phyloP scores from a whole-genome alignment of 331 rosid species.

The Quercus phellos region DNA sequence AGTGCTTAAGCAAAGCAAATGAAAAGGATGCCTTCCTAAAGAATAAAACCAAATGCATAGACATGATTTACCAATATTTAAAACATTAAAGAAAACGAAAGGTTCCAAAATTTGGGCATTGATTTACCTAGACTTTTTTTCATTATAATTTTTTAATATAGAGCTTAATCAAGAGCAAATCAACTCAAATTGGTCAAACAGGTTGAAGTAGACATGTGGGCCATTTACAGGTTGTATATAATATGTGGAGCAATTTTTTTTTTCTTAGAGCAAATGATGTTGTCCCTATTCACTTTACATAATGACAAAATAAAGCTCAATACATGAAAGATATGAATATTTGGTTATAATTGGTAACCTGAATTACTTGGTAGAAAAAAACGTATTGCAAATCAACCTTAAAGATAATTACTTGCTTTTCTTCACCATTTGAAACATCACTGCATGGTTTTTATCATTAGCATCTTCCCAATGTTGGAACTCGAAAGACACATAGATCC shows the following conservation, averaged over 20 bases:
- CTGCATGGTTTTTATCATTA: conserved; percentile 19
- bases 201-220: conserved; percentile 42
- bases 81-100: not conserved
- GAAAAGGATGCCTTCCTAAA: too few species aligned
- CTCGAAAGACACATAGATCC: conserved; percentile 12
- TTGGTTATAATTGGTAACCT: conserved; percentile 14
- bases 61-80: not conserved
- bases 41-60: too few species aligned
- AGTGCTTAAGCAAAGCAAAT: too few species aligned
- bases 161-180: not conserved
- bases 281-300: conserved; percentile 41
- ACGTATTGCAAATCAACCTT: conserved; percentile 29
- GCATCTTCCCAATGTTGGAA: conserved; percentile 12
- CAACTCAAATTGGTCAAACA: conserved; percentile 39
- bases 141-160: too few species aligned
- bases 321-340: conserved; percentile 20
- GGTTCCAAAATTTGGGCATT: not conserved
- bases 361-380: conserved; percentile 13
- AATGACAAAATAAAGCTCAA: not conserved
- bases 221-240: conserved; percentile 22
- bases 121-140: not conserved
- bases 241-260: conserved; percentile 16
- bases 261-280: conserved; percentile 51
- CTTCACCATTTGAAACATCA: conserved; percentile 12
- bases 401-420: conserved; percentile 19